Base-by-base conservation (phyloP, 306 rosid species). In the Lathyrus oleraceus region DNA sequence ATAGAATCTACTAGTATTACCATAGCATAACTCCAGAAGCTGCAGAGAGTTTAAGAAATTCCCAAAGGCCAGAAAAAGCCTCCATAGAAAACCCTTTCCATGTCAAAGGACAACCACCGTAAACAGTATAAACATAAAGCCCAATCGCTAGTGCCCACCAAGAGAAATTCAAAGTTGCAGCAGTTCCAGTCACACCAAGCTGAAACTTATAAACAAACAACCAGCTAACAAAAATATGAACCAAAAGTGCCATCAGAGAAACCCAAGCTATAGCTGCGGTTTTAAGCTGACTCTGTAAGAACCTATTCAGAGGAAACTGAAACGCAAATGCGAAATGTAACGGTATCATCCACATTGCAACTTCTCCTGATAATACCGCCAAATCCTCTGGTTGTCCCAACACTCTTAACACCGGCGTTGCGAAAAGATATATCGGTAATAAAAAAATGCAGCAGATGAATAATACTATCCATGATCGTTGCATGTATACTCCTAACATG, bases 1-100 rank as follows among this genome's bases (percentile, higher is more conserved):
- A 25, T 25, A 25, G 28, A 25, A 25, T 25, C 28, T 25, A 25
- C 28, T 3, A 25, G 0, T 3, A 25, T 45, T 65, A 89, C 96
- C 96, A 92, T 4, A 92, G 83, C 95, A 92, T 92, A 70, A 92
- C 73, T 0, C 96, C 98, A 11, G 96, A 78, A 70, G 95, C 77
- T 60, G 85, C 84, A 25, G 98, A 92, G 39, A 89, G 90, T 67
- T 83, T 87, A 1, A 76, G 53, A 30, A 86, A 92, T 1, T 87
- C 96, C 98, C 91, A 87, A 10, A 92, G 87, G 8, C 84, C 92
- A 75, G 85, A 83, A 28, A 92, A 92, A 0, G 95, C 92, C 68
- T 87, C 88, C 15, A 67, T 10, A n/a, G 98, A 92, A 75, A 89
- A 89, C 23, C 98, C 95, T 61, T 76, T 7, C 96, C 95, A 92